Base-by-base conservation (phyloP, 768 basidiomycete genomes). In the Melanogaster broomeanus region DNA sequence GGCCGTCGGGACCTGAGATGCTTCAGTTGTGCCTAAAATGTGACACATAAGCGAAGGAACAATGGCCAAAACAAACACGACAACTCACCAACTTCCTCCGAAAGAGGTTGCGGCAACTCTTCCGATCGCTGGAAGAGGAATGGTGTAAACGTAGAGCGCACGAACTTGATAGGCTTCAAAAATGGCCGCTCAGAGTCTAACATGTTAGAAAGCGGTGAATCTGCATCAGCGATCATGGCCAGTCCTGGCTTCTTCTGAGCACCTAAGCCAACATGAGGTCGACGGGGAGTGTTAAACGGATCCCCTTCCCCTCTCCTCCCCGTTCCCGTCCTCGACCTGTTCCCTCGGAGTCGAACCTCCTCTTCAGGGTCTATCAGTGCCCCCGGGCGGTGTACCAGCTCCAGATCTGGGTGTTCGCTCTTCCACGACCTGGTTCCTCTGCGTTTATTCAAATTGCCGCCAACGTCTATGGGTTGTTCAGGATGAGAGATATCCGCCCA, bases 131-230 rank as follows among this genome's bases (percentile, higher is more conserved):
- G 55, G 81, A 92, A 70, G 73, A 77, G 49, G 61, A 77, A 66
- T 47, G 78, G 70, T 2, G 78, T 81, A 38, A 76, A 45, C 11
- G 76, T 72, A 0, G 86, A 82, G 16, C 74, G 82, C 12, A 92
- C 87, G 57, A 93, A 92, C 12, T 70, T 69, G 56, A 93, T 72
- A 0, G 89, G 90, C n/a, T 74, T 73, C 16, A 91, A 72, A 0
- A 83, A 71, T 2, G 87, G 88, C 25, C 89, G 71, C 34, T 82
- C 79, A 22, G n/a, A 68, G 52, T 79, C 75, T 8, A 88, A 70
- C 38, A 85, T 60, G 21, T 72, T 75, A 1, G 86, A 87, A 16
- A 87, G 69, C 4, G 84, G 72, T 2, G n/a, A n/a, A n/a, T n/a
- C n/a, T n/a, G 77, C 76, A 41, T 77, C 73, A 41, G 53, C 6